Evolutionary conservation across 2,329 filamentous ascomycete genomes (phyloP), one percentile per base, ranked within the genome.

Genomic region (Botrytis medusae): DNA sequence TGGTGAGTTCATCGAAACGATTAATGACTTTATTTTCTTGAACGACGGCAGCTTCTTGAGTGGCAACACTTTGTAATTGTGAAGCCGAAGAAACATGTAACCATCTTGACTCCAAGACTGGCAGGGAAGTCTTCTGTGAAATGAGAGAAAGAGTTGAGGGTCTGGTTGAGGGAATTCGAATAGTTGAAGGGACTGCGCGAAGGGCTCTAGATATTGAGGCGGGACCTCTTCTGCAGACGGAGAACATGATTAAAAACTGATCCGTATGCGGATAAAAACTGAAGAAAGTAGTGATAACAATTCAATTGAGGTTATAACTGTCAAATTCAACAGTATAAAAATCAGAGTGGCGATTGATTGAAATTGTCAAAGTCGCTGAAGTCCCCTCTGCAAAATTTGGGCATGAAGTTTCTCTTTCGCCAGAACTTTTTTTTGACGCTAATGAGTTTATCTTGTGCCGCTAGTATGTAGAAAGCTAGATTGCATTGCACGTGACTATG

Each of bases 1-100:
- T 77, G 48, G 77, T 57, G 22, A 82, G 73, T 69, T 82, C 79
- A 16, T 81, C 75, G 63, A 82, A 82, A 69, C 78, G 80, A 14
- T 77, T 80, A 63, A 71, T 71, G 29, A 73, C 14, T 51, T 59
- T 57, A 51, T 37, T 79, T 74, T 67, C 71, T 61, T 57, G 57
- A 44, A 40, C 16, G 57, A 48, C 34, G 44, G n/a, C 34, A 20
- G 60, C 32, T 74, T 68, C 34, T 71, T 71, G 40, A 34, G 72
- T 29, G 18, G 70, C 74, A 29, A 73, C 74, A 71, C 18, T 61
- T 54, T 75, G 60, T 63, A 72, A 74, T 59, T 68, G 77, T 64
- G 78, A 75, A 67, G 57, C 67, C 40, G 79, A 75, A 18, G 79
- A 78, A 14, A 78, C 72, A 65, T 80, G 79, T 22, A 81, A 69